Evolutionary conservation across 2,329 filamentous ascomycete species (phyloP).

Genomic region (Fusarium sp.): DNA sequence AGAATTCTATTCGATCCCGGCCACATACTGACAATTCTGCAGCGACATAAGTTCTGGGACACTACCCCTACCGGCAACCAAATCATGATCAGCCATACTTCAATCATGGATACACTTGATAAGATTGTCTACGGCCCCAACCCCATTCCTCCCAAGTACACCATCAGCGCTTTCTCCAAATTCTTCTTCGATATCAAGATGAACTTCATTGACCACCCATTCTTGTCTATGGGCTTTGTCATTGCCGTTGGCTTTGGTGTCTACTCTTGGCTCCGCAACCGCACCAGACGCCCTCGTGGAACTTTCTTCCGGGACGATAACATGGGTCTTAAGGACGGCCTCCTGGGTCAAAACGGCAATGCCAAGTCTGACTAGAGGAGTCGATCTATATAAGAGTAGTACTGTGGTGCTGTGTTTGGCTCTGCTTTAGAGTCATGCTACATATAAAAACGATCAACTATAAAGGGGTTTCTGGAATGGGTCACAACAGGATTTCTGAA

Average conservation of each 20-base stretch:
- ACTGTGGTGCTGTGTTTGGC: neutral
- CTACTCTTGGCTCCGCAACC: constrained; percentile 65
- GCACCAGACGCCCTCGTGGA: constrained; percentile 64
- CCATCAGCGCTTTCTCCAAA: constrained; percentile 77
- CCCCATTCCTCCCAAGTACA: constrained; percentile 80
- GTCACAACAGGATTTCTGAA: constrained; percentile 10
- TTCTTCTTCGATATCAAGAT: constrained; percentile 74
- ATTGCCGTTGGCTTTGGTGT: constrained; percentile 65
- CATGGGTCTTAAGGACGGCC: constrained; percentile 70
- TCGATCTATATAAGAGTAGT: neutral
- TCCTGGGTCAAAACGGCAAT: constrained; percentile 62
- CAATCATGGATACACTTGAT: constrained; percentile 86
- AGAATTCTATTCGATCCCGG: too few species aligned
- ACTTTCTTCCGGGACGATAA: constrained; percentile 72
- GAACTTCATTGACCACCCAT: constrained; percentile 69
- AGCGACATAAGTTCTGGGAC: constrained; percentile 97
- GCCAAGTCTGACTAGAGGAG: constrained; percentile 50
- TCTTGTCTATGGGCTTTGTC: constrained; percentile 67
- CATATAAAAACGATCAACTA: neutral
- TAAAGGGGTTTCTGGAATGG: constrained; percentile 27
- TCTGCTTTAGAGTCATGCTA: neutral
- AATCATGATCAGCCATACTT: constrained; percentile 89
- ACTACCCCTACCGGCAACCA: constrained; percentile 87
- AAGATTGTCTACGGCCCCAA: constrained; percentile 76
- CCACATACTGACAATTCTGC: constrained; percentile 49